phyloP scores from a whole-genome alignment of 805 yeast species.

The Sugiyamaella qingdaonensis region DNA sequence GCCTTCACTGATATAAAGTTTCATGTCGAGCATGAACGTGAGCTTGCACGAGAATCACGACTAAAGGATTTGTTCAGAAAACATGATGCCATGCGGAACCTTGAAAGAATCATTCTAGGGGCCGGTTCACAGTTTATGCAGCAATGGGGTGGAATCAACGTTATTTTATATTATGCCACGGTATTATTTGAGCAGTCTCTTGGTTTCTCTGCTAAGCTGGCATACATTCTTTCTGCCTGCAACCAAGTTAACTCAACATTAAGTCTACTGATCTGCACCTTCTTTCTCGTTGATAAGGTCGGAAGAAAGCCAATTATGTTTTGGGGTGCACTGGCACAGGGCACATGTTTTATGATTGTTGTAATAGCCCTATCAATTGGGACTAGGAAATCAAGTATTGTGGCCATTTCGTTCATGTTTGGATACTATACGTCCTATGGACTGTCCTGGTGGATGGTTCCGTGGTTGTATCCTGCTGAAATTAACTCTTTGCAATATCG shows the following conservation, averaged over 20 bases:
- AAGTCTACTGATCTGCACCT: conserved; percentile 48
- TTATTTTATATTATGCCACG: conserved; percentile 29
- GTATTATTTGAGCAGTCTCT: conserved; percentile 12
- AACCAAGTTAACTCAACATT: conserved; percentile 53
- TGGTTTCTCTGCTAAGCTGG: conserved; percentile 11
- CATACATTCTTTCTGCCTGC: conserved; percentile 24
- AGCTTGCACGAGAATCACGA: conserved; percentile 8
- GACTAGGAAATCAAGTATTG: background rate
- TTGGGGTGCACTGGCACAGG: conserved; percentile 65
- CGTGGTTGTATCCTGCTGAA: conserved; percentile 5
- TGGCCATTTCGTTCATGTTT: conserved; percentile 19
- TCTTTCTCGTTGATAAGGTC: conserved; percentile 29
- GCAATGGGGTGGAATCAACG: conserved; percentile 86
- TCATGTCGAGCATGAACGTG: conserved; percentile 14
- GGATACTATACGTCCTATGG: background rate
- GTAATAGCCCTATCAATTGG: conserved; percentile 51
- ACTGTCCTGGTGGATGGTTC: background rate
- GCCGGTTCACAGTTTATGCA: conserved; percentile 48
- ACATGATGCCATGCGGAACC: conserved; percentile 43
- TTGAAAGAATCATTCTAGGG: conserved; percentile 43
- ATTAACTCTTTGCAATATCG: background rate
- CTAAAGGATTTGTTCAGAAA: conserved; percentile 32
- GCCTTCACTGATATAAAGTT: conserved; percentile 19
- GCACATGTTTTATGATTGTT: conserved; percentile 52
- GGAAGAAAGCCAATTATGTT: conserved; percentile 71